phyloP scores from a whole-genome alignment of 2,329 filamentous ascomycete genomes.

The Scedosporium dehoogii region DNA sequence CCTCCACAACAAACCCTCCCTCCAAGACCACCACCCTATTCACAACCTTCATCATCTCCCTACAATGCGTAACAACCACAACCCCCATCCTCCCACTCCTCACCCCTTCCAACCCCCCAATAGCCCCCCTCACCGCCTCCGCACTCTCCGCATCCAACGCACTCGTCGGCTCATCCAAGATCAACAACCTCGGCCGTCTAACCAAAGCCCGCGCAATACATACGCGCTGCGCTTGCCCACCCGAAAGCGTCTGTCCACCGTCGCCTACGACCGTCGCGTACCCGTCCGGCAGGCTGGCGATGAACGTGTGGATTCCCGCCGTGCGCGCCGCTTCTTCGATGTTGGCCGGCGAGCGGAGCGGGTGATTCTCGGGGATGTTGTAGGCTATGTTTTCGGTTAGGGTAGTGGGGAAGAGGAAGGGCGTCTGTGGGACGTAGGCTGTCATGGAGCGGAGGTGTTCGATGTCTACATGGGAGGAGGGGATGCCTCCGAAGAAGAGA shows the following conservation, averaged over 20 bases:
- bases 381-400: slow-evolving; percentile 78
- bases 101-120: slow-evolving; percentile 36
- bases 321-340: slow-evolving; percentile 38
- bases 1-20: slow-evolving; percentile 55
- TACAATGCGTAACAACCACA: slow-evolving; percentile 71
- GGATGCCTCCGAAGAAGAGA: slow-evolving; percentile 47
- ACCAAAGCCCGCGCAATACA: slow-evolving; percentile 73
- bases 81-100: slow-evolving; percentile 46
- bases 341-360: slow-evolving; percentile 32
- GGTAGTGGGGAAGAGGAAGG: slow-evolving; percentile 67
- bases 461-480: slow-evolving; percentile 51
- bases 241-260: slow-evolving; percentile 62
- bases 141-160: slow-evolving; percentile 65
- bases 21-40: slow-evolving; percentile 65
- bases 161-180: slow-evolving; percentile 82
- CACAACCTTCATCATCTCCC: slow-evolving; percentile 78
- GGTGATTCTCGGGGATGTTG: slow-evolving; percentile 50
- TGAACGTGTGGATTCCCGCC: slow-evolving; percentile 61
- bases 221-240: slow-evolving; percentile 74
- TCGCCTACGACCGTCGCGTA: slow-evolving; percentile 70
- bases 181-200: slow-evolving; percentile 58
- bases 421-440: slow-evolving; percentile 59
- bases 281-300: slow-evolving; percentile 54
- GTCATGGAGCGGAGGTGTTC: slow-evolving; percentile 49
- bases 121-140: slow-evolving; percentile 50